Conservation (phyloP, 345 rosid genomes). For the Iberis pinnata region DNA sequence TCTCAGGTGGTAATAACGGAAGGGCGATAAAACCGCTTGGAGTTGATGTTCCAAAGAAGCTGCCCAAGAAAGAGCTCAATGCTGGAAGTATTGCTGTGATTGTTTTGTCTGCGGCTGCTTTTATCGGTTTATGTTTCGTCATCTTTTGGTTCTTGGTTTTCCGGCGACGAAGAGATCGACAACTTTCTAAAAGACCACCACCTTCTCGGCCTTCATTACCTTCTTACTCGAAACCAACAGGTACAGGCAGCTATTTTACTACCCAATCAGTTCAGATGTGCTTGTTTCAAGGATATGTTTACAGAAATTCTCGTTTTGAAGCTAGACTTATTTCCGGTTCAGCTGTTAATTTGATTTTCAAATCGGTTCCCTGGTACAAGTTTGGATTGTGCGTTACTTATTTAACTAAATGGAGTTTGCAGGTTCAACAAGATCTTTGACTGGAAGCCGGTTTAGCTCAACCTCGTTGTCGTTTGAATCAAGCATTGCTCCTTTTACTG, state of each 20-base stretch:
- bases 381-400: neutral
- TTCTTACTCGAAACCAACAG: slow-evolving; percentile 65
- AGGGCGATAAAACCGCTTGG: slow-evolving; percentile 65
- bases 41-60: slow-evolving; percentile 62
- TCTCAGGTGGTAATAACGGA: slow-evolving; percentile 41
- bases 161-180: slow-evolving; percentile 33
- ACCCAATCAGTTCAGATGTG: neutral
- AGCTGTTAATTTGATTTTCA: too few relatives aligned
- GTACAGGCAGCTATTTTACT: slow-evolving; percentile 22
- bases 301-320: too few relatives aligned
- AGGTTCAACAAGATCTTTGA: slow-evolving; percentile 56
- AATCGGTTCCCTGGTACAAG: neutral
- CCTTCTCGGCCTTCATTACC: slow-evolving; percentile 41
- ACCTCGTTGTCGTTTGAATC: slow-evolving; percentile 77
- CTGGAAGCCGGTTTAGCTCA: slow-evolving; percentile 65
- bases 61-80: slow-evolving; percentile 42
- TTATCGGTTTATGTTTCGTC: slow-evolving; percentile 48
- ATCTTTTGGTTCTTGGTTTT: slow-evolving; percentile 53
- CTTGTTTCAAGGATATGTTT: neutral
- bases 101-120: slow-evolving; percentile 59
- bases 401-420: slow-evolving; percentile 18
- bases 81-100: slow-evolving; percentile 59
- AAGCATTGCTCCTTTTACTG: slow-evolving; percentile 65
- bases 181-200: slow-evolving; percentile 31
- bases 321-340: too few relatives aligned